Conservation (phyloP, 345 rosid species). For the Gossypium longicalyx region DNA sequence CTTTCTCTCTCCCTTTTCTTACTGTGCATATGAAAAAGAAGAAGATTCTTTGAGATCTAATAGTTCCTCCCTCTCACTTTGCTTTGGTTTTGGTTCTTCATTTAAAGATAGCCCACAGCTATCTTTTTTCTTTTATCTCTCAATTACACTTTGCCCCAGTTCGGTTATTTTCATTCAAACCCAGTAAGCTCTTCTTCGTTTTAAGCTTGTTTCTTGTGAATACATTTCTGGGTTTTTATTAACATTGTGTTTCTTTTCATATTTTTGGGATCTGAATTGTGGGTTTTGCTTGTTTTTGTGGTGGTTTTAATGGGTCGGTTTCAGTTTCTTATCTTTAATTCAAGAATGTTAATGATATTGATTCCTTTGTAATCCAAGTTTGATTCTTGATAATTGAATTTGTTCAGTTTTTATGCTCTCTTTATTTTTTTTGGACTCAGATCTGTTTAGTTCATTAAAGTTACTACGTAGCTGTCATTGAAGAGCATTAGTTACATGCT, state of each 20-base stretch:
- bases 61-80: neutral
- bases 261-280: neutral
- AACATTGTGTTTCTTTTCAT: neutral
- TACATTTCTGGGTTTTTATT: neutral
- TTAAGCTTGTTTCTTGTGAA: neutral
- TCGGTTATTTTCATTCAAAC: neutral
- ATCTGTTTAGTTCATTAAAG: conserved; percentile 14
- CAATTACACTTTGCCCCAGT: neutral
- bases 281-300: conserved; percentile 3
- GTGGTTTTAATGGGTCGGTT: conserved; percentile 6
- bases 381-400: conserved; percentile 9
- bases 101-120: neutral
- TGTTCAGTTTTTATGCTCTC: neutral
- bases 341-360: neutral
- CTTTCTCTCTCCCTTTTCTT: neutral
- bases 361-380: conserved; percentile 2
- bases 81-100: neutral
- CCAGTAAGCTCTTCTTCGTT: conserved; percentile 11
- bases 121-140: conserved; percentile 2
- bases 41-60: conserved; percentile 13
- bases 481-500: neutral
- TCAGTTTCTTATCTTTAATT: neutral
- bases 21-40: neutral
- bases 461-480: neutral
- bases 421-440: neutral